Base-by-base conservation (phyloP, 2,329 filamentous ascomycete genomes). In the Nemania abortiva region DNA sequence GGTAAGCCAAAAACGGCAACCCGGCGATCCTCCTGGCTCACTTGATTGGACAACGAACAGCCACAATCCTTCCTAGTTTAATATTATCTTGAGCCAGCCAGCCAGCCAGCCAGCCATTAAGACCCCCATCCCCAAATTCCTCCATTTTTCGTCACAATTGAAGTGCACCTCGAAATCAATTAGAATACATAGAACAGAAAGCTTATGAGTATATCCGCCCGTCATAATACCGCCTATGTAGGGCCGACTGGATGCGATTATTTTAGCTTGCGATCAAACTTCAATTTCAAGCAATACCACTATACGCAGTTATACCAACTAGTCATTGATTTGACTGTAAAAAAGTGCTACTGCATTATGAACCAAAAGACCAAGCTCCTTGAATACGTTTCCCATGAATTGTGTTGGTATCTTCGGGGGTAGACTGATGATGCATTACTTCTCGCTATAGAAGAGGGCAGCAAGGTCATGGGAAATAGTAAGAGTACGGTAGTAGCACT, bases 31-130 rank as follows among this genome's bases (percentile, higher is more conserved):
- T n/a, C 6, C 24, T 42, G 9, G 29, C 10, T 7, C 27, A 39
- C 39, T 15, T 66, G 63, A 66, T 65, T 65, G 57, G 66, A 34
- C 27, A 42, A 34, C 15, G 27, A 49, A 24, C 49, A 52, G 49
- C 49, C 22, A 29, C 22, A 52, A 52, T 52, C 49, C 49, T 52
- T 52, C 39, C 18, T 45, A 45, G 39, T 45, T 11, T 45, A 9
- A 18, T 45, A 15, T 18, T 27, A 27, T 27, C 24, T 27, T 27
- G 24, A 27, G 24, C 24, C 5, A 5, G 2, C 5, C 24, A 27
- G 24, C 24, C 24, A 27, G 24, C 24, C 24, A 27, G 13, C 15
- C 39, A 18, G 11, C 39, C 39, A 6, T 3, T 5, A 31, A 13
- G 6, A 18, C 34, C 34, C 52, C 62, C 34, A 0, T 34, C 24